phyloP scores from a whole-genome alignment of 345 rosid genomes.

The Gossypioides kirkii region DNA sequence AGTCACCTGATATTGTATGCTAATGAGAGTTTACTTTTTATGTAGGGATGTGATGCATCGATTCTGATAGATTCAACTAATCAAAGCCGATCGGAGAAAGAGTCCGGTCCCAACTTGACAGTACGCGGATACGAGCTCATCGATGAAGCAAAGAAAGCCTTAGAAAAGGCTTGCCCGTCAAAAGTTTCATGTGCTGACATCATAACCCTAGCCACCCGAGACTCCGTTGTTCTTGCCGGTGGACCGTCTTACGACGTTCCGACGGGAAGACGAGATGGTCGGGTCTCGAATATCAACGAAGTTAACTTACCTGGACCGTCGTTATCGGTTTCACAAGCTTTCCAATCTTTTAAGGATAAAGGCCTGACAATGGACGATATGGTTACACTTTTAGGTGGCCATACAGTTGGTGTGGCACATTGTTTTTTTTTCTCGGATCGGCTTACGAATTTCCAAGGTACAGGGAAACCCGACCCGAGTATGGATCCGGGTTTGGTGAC shows the following conservation, averaged over 20 bases:
- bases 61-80: slow-evolving; percentile 56
- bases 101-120: slow-evolving; percentile 61
- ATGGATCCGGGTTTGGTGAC: slow-evolving; percentile 48
- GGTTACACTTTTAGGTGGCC: slow-evolving; percentile 72
- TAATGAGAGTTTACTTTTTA: not conserved
- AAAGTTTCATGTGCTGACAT: slow-evolving; percentile 60
- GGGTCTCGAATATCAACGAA: slow-evolving; percentile 32
- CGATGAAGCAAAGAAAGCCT: slow-evolving; percentile 49
- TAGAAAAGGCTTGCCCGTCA: slow-evolving; percentile 52
- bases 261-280: slow-evolving; percentile 22
- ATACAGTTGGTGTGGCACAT: slow-evolving; percentile 60
- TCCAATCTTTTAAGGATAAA: slow-evolving; percentile 32
- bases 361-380: slow-evolving; percentile 48
- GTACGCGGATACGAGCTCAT: slow-evolving; percentile 61
- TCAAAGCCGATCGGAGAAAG: slow-evolving; percentile 45
- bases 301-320: slow-evolving; percentile 63
- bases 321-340: slow-evolving; percentile 32
- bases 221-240: slow-evolving; percentile 9
- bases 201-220: slow-evolving; percentile 24
- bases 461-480: slow-evolving; percentile 38
- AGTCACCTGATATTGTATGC: too few species aligned
- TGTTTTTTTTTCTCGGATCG: slow-evolving; percentile 56
- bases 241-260: slow-evolving; percentile 3
- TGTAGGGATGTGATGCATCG: slow-evolving; percentile 79
- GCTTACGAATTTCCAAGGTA: slow-evolving; percentile 34